These are phyloP conservation scores for Globisporangium alternatum DNA, from an alignment of 352 stramenopile genomes.

Conservation along the genomic window DNA sequence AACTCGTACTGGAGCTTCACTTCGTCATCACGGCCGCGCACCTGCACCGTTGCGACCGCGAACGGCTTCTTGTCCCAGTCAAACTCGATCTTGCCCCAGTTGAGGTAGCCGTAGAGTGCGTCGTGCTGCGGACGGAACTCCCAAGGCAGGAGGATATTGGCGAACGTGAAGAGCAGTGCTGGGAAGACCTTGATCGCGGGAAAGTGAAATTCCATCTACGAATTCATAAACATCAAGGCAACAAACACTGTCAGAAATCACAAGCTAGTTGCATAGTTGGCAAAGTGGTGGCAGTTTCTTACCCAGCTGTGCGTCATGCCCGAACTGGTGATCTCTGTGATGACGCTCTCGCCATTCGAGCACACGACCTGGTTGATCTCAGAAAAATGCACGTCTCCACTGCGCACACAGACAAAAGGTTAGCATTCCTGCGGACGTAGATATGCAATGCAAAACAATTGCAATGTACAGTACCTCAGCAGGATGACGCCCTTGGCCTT, in stretches of 20 bases:
- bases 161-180: conserved; percentile 63
- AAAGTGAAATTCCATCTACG: conserved; percentile 72
- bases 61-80: conserved; percentile 70
- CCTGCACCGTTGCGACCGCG: conserved; percentile 55
- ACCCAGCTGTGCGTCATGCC: conserved; percentile 94
- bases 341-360: conserved; percentile 47
- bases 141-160: conserved; percentile 75
- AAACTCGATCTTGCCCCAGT: conserved; percentile 93
- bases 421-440: not conserved
- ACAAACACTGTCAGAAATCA: not conserved
- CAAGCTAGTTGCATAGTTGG: not conserved
- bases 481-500: conserved; percentile 86
- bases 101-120: conserved; percentile 85
- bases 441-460: not conserved
- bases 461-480: conserved; percentile 48
- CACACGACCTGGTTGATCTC: conserved; percentile 93
- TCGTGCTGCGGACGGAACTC: conserved; percentile 62
- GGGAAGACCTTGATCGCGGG: conserved; percentile 52
- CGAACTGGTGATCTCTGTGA: conserved; percentile 89
- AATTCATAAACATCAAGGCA: not conserved
- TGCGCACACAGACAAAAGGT: conserved; percentile 22
- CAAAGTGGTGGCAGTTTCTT: conserved; percentile 7
- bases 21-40: conserved; percentile 53
- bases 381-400: conserved; percentile 91
- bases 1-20: conserved; percentile 73